Evolutionary conservation across 208 protist species (phyloP), one percentile per base, ranked within the genome.

Genomic region (Trichomonas gallinae): DNA sequence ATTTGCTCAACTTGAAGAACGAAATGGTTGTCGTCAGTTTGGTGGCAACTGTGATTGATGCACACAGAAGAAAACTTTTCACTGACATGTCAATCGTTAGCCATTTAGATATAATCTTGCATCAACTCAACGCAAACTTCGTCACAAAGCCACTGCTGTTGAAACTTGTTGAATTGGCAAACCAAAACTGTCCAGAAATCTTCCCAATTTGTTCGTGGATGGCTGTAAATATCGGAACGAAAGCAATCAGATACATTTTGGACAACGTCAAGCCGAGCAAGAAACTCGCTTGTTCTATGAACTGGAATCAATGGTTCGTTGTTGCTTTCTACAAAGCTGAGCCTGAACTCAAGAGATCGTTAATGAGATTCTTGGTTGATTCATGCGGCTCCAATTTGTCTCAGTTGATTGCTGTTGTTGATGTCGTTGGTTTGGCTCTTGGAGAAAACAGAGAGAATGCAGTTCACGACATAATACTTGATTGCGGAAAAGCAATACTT

Each of bases 191-290:
- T 4, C 87, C 87, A 15, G 40, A 48, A 38, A 38, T 93, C 8
- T 93, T 51, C 31, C 87, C 87, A 93, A 58, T 93, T 51, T 93
- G 87, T 51, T 93, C 87, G 3, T 93, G 87, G 87, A 38, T 38
- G 40, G 87, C 87, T 51, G 17, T 93, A 9, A 93, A 93, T 44
- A 58, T 93, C 38, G 87, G 87, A 11, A 9, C 42, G 0, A 58
- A 26, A 38, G 87, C 26, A 38, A 93, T 93, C 3, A n/a, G 44
- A 9, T 23, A 93, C 11, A 93, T 93, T 23, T 15, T 93, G 0
- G 34, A 48, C 21, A 93, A 34, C 17, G 10, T 93, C 0, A 93
- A 93, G 44, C 87, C 87, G 15, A 42, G 13, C n/a, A 38, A 93
- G 31, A 38, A 93, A 38, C 38, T 44, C 17, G 40, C 15, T 49